Base-by-base conservation (phyloP, 331 rosid species). In the Cydonia oblonga region DNA sequence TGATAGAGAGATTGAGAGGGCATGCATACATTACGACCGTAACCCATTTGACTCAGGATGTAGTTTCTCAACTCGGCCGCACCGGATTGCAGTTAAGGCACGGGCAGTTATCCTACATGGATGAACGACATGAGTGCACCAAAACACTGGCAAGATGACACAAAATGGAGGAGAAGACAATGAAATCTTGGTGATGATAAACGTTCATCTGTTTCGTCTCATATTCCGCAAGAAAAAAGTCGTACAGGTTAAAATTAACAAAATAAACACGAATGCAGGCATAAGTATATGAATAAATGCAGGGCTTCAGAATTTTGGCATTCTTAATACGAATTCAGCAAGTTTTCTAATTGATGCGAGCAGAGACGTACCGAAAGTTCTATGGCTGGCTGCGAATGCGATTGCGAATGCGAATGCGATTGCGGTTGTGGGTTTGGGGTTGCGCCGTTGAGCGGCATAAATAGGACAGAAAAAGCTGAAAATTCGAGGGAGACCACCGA, bases 31-130 rank as follows among this genome's bases (percentile, higher is more conserved):
- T 76, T 70, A 63, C 25, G 61, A 20, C 0, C 5, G 77, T 14
- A 5, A 70, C 71, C 82, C 92, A 90, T 85, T 23, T 33, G 33
- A 66, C 72, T 81, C 73, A 78, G 20, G 53, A 74, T 23, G 32
- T 44, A 8, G 62, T 62, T 14, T 76, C 46, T 64, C 53, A 52
- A 58, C 28, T 53, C 28, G 73, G 38, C 20, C 5, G n/a, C n/a
- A n/a, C 62, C 23, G 11, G 56, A 81, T 35, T 3, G 58, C 79
- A 70, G 58, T 20, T 40, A 30, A 16, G 40, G 20, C 16, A 40
- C 64, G 52, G 58, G 24, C 24, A 9, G 58, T 67, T 64, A 32
- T 69, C 74, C 84, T 87, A 76, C 78, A 81, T 32, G 69, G 64
- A 82, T 40, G 29, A 44, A 38, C 40, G 26, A 66, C 57, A 2